Base-by-base conservation (phyloP, 441 rosid species). In the Biscutella auriculata region DNA sequence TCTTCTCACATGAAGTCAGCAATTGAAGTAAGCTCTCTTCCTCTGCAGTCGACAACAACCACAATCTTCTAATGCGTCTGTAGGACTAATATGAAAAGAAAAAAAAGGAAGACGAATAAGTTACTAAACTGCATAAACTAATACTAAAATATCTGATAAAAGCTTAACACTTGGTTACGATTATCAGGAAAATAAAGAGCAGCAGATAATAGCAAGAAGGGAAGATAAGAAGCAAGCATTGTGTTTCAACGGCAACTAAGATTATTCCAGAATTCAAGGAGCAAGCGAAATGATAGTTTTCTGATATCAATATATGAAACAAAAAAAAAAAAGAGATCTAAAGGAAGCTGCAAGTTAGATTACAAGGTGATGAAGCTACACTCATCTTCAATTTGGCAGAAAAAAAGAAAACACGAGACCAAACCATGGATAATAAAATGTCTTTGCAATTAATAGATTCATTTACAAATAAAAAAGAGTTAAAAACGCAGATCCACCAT, bases 401-500 rank as follows among this genome's bases (percentile, higher is more conserved):
- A n/a, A n/a, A n/a, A n/a, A n/a, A n/a, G n/a, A n/a, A n/a, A n/a
- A 26, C n/a, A 17, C 34, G 48, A 42, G 50, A 36, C 25, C 27
- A 46, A 45, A 39, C 35, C n/a, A n/a, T n/a, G n/a, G n/a, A n/a
- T n/a, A n/a, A n/a, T n/a, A n/a, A n/a, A n/a, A n/a, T n/a, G n/a
- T n/a, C n/a, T n/a, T n/a, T n/a, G n/a, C n/a, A n/a, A n/a, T n/a
- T n/a, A n/a, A n/a, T n/a, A n/a, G n/a, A n/a, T n/a, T n/a, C 28
- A 26, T 26, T 26, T 3, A 26, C 28, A 6, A 26, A 6, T 3
- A 26, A 26, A 26, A 26, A 26, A 26, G 6, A 3, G 28, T 26
- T 3, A 26, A 26, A 26, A 73, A 58, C 52, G 14, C 54, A 84
- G 98, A 88, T 91, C 95, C 73, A 66, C 32, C 21, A 65, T 64